Evolutionary conservation across 139 green algal species (phyloP).

Genomic region (Micractinium conductrix): DNA sequence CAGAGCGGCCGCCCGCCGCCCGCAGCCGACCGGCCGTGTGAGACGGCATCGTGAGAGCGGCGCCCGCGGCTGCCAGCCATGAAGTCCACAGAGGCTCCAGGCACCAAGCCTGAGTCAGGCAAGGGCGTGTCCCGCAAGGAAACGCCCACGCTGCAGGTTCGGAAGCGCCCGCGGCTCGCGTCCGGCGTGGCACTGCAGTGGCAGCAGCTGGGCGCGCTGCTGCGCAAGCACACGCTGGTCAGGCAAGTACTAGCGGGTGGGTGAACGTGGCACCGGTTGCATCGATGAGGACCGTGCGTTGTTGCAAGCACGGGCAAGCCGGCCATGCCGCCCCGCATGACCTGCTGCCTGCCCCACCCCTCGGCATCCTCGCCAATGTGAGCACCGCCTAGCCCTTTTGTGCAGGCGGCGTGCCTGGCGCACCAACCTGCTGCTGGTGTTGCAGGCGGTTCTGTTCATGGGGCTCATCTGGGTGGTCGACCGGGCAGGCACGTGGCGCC

Average conservation of each 20-base stretch:
- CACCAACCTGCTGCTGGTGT: conserved; percentile 55
- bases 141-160: conserved; percentile 24
- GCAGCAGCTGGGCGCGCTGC: conserved; percentile 41
- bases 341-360: neutral
- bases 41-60: neutral
- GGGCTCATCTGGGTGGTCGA: conserved; percentile 52
- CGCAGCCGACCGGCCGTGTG: neutral
- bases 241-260: too few species aligned
- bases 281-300: too few species aligned
- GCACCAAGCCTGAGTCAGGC: neutral
- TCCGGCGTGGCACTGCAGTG: conserved; percentile 10
- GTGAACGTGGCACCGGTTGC: too few species aligned
- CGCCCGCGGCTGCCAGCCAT: neutral
- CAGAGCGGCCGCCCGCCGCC: neutral
- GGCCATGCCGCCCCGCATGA: neutral
- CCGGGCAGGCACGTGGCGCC: neutral
- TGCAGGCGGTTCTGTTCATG: conserved; percentile 57
- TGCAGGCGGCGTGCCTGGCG: conserved; percentile 50
- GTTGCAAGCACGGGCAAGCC: too few species aligned
- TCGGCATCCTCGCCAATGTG: neutral
- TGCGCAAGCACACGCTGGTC: conserved; percentile 30
- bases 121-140: neutral
- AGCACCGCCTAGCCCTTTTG: neutral
- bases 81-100: neutral
- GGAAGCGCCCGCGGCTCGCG: neutral